Base-by-base conservation (phyloP, 768 basidiomycete genomes). In the Pleurotus cornucopiae region DNA sequence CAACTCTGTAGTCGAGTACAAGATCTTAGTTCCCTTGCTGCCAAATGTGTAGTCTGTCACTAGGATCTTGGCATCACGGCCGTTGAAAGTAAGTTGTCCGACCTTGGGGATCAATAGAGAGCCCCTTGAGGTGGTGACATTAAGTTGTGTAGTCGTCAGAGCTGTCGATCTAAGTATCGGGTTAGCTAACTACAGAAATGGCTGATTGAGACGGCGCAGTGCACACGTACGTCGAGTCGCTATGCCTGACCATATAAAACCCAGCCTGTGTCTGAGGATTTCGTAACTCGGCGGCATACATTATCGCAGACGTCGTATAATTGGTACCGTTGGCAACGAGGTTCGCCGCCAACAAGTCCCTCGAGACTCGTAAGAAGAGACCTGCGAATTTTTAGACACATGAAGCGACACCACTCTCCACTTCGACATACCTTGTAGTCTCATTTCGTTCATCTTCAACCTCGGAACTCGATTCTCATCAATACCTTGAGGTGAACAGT, bases 391-490 rank as follows among this genome's bases (percentile, higher is more conserved):
- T 51, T 43, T 20, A 34, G 46, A 53, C 4, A 41, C 39, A 39
- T 12, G 25, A 41, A 16, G n/a, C 5, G 2, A n/a, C 45, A 39
- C 25, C 5, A 13, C 5, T 25, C 20, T 12, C 7, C 46, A 18
- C 16, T 52, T 58, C 53, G 11, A 61, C 40, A n/a, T 41, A 74
- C 78, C 80, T 73, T 76, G 77, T n/a, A 76, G 66, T 49, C 77
- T 67, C 77, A 81, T 79, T 61, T 79, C 79, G 54, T 78, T 76
- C 78, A 79, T 79, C 59, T 79, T 79, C 4, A 75, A 64, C 11
- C 66, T 69, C 1, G 76, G 73, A n/a, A 80, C 68, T 6, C 78
- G 71, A 58, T 77, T 79, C 63, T 81, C 79, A 58, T 77, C 78
- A 58, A 80, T 79, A n/a, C 76, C 77, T 77, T 39, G 23, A 23